Percentiles rank a stretch among this genome's conserved stretches.
phyloP scores from a whole-genome alignment of 148 eudicot species.

The Rhododendron henanense region DNA sequence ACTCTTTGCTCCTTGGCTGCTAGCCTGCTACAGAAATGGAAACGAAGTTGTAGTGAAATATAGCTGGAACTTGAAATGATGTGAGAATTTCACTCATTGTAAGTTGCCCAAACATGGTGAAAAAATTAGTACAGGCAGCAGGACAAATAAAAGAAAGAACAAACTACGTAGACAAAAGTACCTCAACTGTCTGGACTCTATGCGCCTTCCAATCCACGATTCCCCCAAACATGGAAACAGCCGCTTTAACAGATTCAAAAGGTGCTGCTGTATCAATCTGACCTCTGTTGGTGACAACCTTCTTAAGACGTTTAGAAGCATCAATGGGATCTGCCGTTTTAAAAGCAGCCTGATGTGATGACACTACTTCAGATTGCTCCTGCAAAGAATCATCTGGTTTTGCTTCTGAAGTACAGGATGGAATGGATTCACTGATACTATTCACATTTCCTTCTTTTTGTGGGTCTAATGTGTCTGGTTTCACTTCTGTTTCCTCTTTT shows the following conservation, averaged over 20 bases:
- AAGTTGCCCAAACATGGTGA: not conserved
- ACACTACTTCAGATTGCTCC: constrained; percentile 7
- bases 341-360: constrained; percentile 2
- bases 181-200: constrained; percentile 87
- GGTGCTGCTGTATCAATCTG: constrained; percentile 91
- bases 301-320: constrained; percentile 16
- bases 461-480: constrained; percentile 7
- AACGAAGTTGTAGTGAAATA: not conserved
- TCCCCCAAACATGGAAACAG: constrained; percentile 95
- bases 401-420: constrained; percentile 13
- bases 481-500: constrained; percentile 1
- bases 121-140: not conserved
- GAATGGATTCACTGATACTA: not conserved
- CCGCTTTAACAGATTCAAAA: constrained; percentile 89
- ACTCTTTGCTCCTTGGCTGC: not conserved
- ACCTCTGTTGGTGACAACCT: constrained; percentile 33
- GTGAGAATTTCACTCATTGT: not conserved
- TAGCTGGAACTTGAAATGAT: not conserved
- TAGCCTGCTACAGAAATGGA: not conserved
- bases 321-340: not conserved
- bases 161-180: constrained; percentile 19
- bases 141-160: not conserved
- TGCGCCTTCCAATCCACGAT: constrained; percentile 99
- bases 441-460: not conserved
- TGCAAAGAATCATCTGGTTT: constrained; percentile 5